These are phyloP conservation scores for Hanseniaspora lindneri DNA, from an alignment of 805 yeast genomes.

Conservation along the genomic window DNA sequence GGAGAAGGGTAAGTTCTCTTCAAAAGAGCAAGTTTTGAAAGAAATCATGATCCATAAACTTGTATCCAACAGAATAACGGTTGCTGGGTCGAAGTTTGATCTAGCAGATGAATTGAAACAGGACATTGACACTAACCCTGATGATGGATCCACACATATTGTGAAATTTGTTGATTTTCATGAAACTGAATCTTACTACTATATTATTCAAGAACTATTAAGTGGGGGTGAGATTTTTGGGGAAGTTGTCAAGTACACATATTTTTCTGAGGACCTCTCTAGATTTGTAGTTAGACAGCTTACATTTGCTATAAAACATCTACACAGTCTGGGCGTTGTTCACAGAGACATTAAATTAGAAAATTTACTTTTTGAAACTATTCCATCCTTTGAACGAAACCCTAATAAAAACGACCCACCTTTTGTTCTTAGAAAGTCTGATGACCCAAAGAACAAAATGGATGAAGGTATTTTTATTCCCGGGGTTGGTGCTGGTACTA, in stretches of 20 bases:
- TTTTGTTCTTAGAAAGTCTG: slow-evolving; percentile 43
- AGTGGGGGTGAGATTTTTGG: slow-evolving; percentile 67
- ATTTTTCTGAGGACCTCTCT: slow-evolving; percentile 52
- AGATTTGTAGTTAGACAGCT: slow-evolving; percentile 55
- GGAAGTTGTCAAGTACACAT: slow-evolving; percentile 54
- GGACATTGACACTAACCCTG: slow-evolving; percentile 12
- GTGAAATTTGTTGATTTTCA: slow-evolving; percentile 55
- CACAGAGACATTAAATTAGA: slow-evolving; percentile 81
- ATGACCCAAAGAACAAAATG: slow-evolving; percentile 52
- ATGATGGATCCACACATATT: slow-evolving; percentile 35
- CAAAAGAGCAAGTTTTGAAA: slow-evolving; percentile 52
- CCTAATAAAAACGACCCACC: slow-evolving; percentile 22
- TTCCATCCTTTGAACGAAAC: slow-evolving; percentile 17
- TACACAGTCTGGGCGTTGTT: slow-evolving; percentile 67
- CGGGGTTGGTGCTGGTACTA: slow-evolving; percentile 83
- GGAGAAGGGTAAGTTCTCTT: slow-evolving; percentile 22
- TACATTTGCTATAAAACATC: slow-evolving; percentile 50
- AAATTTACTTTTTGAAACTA: slow-evolving; percentile 48
- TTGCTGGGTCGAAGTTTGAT: neutral
- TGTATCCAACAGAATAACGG: slow-evolving; percentile 34
- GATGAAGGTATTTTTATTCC: slow-evolving; percentile 82
- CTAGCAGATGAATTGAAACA: neutral
- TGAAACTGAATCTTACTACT: slow-evolving; percentile 50
- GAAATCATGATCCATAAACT: slow-evolving; percentile 64
- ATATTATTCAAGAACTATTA: slow-evolving; percentile 61